phyloP scores from a whole-genome alignment of 1,284 basidiomycete genomes.

The Thelephora terrestris region DNA sequence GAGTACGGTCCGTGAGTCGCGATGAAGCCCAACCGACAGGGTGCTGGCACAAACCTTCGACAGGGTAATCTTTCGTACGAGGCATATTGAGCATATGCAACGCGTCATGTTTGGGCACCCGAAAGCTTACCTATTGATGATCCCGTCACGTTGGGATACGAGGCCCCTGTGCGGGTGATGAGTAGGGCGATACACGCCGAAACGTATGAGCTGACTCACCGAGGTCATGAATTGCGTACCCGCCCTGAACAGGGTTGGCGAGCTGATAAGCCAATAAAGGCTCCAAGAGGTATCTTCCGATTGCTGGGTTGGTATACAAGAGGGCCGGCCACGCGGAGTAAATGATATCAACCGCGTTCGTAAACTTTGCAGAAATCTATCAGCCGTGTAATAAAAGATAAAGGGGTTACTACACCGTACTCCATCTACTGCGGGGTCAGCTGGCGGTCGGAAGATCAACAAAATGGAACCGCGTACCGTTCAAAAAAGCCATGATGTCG shows the following conservation, averaged over 20 bases:
- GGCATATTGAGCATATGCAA: neutral
- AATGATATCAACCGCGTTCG: conserved; percentile 39
- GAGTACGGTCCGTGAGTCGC: neutral
- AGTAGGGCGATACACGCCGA: neutral
- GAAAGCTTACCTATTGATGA: neutral
- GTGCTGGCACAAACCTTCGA: neutral
- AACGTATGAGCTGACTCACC: conserved; percentile 17
- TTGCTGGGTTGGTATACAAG: conserved; percentile 34
- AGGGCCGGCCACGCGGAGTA: conserved; percentile 37
- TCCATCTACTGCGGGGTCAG: conserved; percentile 11
- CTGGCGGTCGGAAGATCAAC: conserved; percentile 7
- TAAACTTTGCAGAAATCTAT: conserved; percentile 14
- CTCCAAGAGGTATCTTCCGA: conserved; percentile 30
- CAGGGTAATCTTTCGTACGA: neutral
- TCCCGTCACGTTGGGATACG: neutral
- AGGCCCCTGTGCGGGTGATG: neutral
- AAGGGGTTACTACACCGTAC: conserved; percentile 1
- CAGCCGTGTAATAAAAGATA: neutral
- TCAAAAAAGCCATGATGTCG: conserved; percentile 41
- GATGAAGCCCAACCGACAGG: neutral
- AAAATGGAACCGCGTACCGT: conserved; percentile 25
- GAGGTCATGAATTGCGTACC: conserved; percentile 32
- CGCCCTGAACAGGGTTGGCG: conserved; percentile 16
- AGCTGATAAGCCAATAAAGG: conserved; percentile 36
- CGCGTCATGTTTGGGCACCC: neutral